Percentiles rank a stretch among this genome's conserved stretches.
Evolutionary conservation across 2,329 filamentous ascomycete species (phyloP).

Genomic region (Pseudogymnoascus sp.): DNA sequence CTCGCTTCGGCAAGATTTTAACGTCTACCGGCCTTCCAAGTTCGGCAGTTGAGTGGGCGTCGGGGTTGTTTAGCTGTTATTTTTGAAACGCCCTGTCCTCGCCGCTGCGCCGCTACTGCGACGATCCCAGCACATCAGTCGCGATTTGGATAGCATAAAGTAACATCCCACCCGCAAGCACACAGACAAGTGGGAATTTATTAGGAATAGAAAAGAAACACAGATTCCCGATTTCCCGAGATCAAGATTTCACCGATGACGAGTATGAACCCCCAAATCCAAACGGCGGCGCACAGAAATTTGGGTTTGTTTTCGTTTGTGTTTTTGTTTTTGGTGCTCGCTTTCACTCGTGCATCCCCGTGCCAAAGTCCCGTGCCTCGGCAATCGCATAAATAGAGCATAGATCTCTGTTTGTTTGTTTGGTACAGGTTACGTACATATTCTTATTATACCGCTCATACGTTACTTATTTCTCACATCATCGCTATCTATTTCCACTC

Average conservation of each 20-base stretch:
- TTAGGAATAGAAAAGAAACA: conserved; percentile 4
- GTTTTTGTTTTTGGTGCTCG: not conserved
- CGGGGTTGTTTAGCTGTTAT: not conserved
- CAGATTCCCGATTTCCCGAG: not conserved
- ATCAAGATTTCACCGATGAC: not conserved
- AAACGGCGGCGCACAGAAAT: not conserved
- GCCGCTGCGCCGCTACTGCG: not conserved
- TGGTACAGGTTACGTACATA: not conserved
- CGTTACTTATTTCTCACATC: not conserved
- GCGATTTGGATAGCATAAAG: conserved; percentile 1
- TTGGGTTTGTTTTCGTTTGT: not conserved
- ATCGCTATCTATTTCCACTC: not conserved
- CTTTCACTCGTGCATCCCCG: not conserved
- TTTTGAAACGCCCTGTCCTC: not conserved
- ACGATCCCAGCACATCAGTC: not conserved
- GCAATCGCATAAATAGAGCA: not conserved
- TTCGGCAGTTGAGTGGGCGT: not conserved
- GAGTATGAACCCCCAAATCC: not conserved
- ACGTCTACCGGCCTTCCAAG: not conserved
- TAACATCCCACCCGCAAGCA: not conserved
- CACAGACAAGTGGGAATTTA: not conserved
- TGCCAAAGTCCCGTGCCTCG: not conserved
- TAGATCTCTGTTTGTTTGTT: not conserved
- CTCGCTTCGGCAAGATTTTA: not conserved
- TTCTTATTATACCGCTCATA: not conserved